Conservation (phyloP, 139 green algal genomes). For the Zygnema circumcarinatum region DNA sequence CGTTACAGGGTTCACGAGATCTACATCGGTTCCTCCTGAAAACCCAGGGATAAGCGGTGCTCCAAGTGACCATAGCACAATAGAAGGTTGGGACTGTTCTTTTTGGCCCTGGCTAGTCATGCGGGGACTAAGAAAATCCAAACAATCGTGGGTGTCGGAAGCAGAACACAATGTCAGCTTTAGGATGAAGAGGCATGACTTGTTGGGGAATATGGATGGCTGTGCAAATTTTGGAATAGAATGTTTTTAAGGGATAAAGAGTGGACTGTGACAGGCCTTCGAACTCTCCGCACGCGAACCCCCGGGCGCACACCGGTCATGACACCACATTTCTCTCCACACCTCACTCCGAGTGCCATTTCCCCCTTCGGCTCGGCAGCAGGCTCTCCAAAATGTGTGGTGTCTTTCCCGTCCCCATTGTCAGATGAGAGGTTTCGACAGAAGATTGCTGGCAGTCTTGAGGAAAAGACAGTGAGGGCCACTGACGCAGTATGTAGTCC, state of each 20-base stretch:
- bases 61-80: not conserved
- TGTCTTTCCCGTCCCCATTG: not conserved
- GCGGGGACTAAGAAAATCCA: too few relatives aligned
- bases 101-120: too few relatives aligned
- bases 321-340: conserved; percentile 18
- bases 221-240: too few relatives aligned
- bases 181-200: too few relatives aligned
- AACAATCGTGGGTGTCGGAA: too few relatives aligned
- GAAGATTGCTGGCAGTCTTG: too few relatives aligned
- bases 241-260: too few relatives aligned
- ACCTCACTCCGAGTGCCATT: conserved; percentile 27
- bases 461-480: too few relatives aligned
- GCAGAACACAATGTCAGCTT: too few relatives aligned
- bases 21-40: not conserved
- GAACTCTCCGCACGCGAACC: not conserved
- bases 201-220: too few relatives aligned
- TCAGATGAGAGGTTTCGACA: not conserved
- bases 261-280: not conserved
- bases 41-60: not conserved
- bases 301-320: conserved; percentile 9
- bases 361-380: conserved; percentile 23
- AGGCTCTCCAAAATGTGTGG: not conserved
- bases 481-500: too few relatives aligned
- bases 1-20: not conserved
- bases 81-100: too few relatives aligned